Evolutionary conservation across 2,329 filamentous ascomycete species (phyloP).

Genomic region (Eurotiales sp.): DNA sequence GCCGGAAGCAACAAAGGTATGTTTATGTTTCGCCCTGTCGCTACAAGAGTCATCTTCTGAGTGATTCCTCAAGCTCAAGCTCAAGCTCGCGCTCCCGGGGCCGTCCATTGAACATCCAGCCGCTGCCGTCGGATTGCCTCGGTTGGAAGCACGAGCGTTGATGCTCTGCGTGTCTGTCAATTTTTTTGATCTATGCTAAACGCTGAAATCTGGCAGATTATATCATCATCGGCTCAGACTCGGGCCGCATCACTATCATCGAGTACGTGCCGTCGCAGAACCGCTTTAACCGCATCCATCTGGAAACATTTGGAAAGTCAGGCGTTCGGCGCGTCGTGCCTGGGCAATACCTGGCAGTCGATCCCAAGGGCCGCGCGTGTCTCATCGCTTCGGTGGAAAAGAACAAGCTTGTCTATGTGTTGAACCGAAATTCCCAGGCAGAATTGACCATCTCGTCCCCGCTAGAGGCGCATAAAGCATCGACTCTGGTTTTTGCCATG

Average conservation of each 20-base stretch:
- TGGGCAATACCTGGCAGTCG: slow-evolving; percentile 91
- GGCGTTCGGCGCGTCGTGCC: slow-evolving; percentile 90
- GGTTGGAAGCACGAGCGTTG: slow-evolving; percentile 30
- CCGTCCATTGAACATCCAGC: slow-evolving; percentile 43
- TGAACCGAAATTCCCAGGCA: slow-evolving; percentile 91
- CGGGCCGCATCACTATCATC: slow-evolving; percentile 87
- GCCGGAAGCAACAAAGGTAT: slow-evolving; percentile 95
- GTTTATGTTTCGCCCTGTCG: slow-evolving; percentile 34
- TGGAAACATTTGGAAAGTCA: slow-evolving; percentile 98
- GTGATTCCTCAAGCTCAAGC: slow-evolving; percentile 69
- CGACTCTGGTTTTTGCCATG: slow-evolving; percentile 83
- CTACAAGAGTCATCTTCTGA: slow-evolving; percentile 59
- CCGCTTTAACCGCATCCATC: slow-evolving; percentile 80
- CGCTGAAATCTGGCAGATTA: slow-evolving; percentile 67
- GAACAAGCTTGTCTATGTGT: slow-evolving; percentile 98
- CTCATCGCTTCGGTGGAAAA: slow-evolving; percentile 94
- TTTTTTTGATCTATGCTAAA: slow-evolving; percentile 44
- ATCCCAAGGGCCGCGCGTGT: slow-evolving; percentile 93
- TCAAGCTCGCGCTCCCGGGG: too few relatives aligned
- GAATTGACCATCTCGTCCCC: slow-evolving; percentile 96
- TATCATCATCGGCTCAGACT: slow-evolving; percentile 92
- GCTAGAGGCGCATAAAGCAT: slow-evolving; percentile 89
- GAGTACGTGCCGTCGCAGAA: slow-evolving; percentile 87
- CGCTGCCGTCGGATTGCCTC: slow-evolving; percentile 31
- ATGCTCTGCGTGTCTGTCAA: slow-evolving; percentile 17